Base-by-base conservation (phyloP, 805 yeast genomes). In the Saccharomycopsis fermentans region DNA sequence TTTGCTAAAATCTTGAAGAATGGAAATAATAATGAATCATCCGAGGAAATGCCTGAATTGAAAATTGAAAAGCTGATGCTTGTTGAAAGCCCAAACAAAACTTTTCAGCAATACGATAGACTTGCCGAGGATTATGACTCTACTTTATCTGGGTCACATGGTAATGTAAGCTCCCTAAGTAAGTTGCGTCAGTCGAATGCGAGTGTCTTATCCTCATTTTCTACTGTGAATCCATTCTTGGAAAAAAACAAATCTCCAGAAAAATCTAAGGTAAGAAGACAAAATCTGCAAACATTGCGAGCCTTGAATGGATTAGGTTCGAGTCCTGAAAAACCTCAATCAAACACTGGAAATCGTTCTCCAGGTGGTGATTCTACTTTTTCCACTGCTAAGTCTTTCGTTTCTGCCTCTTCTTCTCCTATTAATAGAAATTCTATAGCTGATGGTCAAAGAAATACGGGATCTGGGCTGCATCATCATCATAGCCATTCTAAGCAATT, bases 1-100 rank as follows among this genome's bases (percentile, higher is more conserved):
- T 61, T 61, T 56, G 59, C 63, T 32, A 61, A 59, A 17, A 54
- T 61, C 16, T 54, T 48, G 36, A 56, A 52, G n/a, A 17, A 52
- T 5, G 37, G 32, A 19, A 52, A 27, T 17, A 40, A n/a, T 11
- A 54, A 17, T 43, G 32, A 47, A n/a, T 26, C 35, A 32, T 3
- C 29, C 3, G 36, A 39, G 24, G 29, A 24, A 37, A 54, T n/a
- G 8, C 16, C 19, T 8, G 26, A 39, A 37, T 26, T 14, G 16
- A 16, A 26, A 27, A 8, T 27, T n/a, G 29, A 40, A 21, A 51
- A 54, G 29, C 27, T n/a, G 4, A 21, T 43, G 3, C 21, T 43
- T 9, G 14, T 43, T 21, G 50, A 43, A 21, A 43, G 50, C 24
- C 50, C 50, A 43, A 19, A 43, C 26, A 43, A 43, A 21, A 43